These are phyloP conservation scores for Ganoderma sinense DNA, from an alignment of 1,284 basidiomycete genomes.

Conservation along the genomic window DNA sequence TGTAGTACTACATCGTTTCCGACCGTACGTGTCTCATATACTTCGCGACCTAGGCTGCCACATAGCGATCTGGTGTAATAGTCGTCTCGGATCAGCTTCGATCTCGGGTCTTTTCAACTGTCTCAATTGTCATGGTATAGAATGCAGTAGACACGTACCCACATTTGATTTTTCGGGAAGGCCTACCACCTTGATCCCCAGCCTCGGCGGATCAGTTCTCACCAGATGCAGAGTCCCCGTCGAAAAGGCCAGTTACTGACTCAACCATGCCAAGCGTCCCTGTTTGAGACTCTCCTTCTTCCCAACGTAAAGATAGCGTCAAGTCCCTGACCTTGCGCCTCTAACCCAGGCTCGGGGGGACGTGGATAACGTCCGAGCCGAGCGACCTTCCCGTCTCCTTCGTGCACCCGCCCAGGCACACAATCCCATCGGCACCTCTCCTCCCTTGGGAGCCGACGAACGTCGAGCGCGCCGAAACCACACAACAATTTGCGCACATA, in stretches of 20 bases:
- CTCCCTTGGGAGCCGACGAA: neutral
- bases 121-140: neutral
- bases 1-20: neutral
- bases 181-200: neutral
- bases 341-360: neutral
- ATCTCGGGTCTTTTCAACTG: neutral
- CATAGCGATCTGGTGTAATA: neutral
- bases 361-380: neutral
- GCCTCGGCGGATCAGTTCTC: neutral
- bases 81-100: neutral
- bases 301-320: neutral
- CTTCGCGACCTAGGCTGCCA: neutral
- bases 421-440: neutral
- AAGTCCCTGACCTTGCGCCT: neutral
- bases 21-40: neutral
- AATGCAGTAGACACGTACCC: neutral
- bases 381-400: neutral
- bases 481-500: neutral
- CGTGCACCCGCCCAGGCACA: neutral
- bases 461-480: neutral
- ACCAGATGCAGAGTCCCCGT: neutral
- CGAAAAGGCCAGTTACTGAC: neutral
- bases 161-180: neutral
- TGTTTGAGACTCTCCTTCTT: neutral
- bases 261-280: neutral